Evolutionary conservation across 106 monocot genomes (phyloP), one percentile per base, ranked within the genome.

Genomic region (Dendrobium nobile): DNA sequence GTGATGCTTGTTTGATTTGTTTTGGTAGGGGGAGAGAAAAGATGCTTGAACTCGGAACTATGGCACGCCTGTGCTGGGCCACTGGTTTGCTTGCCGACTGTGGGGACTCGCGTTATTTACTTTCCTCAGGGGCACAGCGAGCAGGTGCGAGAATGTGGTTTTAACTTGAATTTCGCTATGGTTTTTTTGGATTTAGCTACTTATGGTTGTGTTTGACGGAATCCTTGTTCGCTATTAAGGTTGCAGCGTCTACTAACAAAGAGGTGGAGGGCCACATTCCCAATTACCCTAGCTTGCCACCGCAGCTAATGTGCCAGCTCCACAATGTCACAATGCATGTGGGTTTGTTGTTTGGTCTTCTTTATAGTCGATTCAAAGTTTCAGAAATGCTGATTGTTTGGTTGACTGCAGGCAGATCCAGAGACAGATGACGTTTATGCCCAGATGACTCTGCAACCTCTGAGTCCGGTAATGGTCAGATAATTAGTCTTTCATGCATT

Each of bases 251-350:
- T 11, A 97, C 94, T 4, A 97, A 97, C 85, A 97, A 87, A 85
- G 94, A 97, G 78, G 90, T 97, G 9, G 92, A 92, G 77, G 94
- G 92, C 18, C 94, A 92, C 61, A 94, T 97, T 28, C 97, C 97
- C 2, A 94, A 94, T 85, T 97, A 97, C 64, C 97, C 97, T 0
- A 97, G 88, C 80, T 80, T 97, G 84, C 88, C 90, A 58, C 90
- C 97, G 2, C 97, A 97, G 45, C 88, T 97, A 51, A 91, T 97
- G 26, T 97, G 97, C 85, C 97, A 94, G 68, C 92, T 97, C 41
- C 97, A 92, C 43, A 86, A 94, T 87, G 91, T 91, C 51, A 97
- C 97, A 67, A 97, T 97, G 95, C 95, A 95, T 83, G 95, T 95
- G 82, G 86, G 95, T 89, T 77, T 47, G 56, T 58, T 40, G 37